Base-by-base conservation (phyloP, 306 rosid species). In the Canavalia gladiata region DNA sequence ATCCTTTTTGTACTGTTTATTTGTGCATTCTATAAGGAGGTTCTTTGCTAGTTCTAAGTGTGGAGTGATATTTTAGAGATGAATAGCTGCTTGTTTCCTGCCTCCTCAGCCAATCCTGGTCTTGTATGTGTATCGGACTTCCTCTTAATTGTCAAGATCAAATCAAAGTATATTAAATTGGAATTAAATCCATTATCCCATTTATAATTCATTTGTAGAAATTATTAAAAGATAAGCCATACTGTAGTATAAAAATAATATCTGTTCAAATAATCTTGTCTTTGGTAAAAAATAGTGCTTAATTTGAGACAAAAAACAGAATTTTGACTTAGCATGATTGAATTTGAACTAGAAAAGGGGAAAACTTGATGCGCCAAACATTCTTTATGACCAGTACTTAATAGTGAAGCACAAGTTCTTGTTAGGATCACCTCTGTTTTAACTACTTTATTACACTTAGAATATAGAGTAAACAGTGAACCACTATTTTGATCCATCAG, bases 261-360 rank as follows among this genome's bases (percentile, higher is more conserved):
- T 68, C 13, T 78, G 65, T 56, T 42, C 42, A 55, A 31, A 54
- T 78, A 31, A 18, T 78, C 18, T 68, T 43, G 59, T 56, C 49
- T 56, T 31, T 4, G 12, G 43, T 18, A 18, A 59, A 59, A 42
- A 63, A 51, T 45, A 33, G 50, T 79, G 71, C 68, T 39, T 69
- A 33, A 9, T 39, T 28, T 25, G 6, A 1, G 33, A 34, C 42
- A 29, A 6, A 5, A n/a, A 35, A 34, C 8, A 29, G n/a, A 68
- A 42, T n/a, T 12, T 69, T 69, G 25, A n/a, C 37, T 52, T 34
- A 52, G 52, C 69, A n/a, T 30, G 25, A n/a, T 71, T 80, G 54
- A 12, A 43, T 25, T 41, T 50, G 66, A 65, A 33, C 60, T 13
- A 2, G 68, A 46, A 47, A 18, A 18, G 25, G 25, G 25, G 25